Evolutionary conservation across 495 filamentous ascomycete species (phyloP).

Genomic region (Emericellopsis terricola): DNA sequence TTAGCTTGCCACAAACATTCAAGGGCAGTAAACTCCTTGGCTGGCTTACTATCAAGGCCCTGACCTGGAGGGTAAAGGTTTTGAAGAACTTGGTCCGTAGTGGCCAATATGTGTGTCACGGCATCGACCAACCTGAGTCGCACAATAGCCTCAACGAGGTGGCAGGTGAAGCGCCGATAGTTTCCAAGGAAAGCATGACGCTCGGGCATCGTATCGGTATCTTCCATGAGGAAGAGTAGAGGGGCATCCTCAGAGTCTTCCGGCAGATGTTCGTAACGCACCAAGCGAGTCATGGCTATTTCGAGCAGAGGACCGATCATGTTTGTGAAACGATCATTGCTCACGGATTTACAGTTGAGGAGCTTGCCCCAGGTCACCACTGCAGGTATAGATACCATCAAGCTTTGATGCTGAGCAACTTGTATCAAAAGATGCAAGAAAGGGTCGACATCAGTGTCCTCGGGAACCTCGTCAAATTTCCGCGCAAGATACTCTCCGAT

Average conservation of each 20-base stretch:
- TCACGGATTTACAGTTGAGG: constrained; percentile 45
- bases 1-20: constrained; percentile 11
- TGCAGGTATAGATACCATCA: constrained; percentile 81
- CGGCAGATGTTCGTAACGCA: constrained; percentile 72
- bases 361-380: constrained; percentile 80
- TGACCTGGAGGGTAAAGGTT: constrained; percentile 55
- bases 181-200: constrained; percentile 95
- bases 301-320: constrained; percentile 62
- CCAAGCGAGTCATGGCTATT: constrained; percentile 54
- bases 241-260: constrained; percentile 65
- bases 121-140: constrained; percentile 65
- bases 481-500: constrained; percentile 70
- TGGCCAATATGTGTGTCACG: constrained; percentile 63
- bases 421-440: constrained; percentile 65
- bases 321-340: constrained; percentile 40
- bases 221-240: constrained; percentile 67
- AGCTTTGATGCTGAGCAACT: constrained; percentile 67
- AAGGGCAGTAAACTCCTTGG: background rate
- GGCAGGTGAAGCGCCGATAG: constrained; percentile 75
- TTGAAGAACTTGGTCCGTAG: constrained; percentile 54
- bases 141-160: constrained; percentile 71
- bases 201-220: constrained; percentile 90
- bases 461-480: constrained; percentile 40
- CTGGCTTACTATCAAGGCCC: constrained; percentile 43
- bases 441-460: constrained; percentile 40